Evolutionary conservation across 2,329 filamentous ascomycete genomes (phyloP).

Genomic region (Blumeria hordei): DNA sequence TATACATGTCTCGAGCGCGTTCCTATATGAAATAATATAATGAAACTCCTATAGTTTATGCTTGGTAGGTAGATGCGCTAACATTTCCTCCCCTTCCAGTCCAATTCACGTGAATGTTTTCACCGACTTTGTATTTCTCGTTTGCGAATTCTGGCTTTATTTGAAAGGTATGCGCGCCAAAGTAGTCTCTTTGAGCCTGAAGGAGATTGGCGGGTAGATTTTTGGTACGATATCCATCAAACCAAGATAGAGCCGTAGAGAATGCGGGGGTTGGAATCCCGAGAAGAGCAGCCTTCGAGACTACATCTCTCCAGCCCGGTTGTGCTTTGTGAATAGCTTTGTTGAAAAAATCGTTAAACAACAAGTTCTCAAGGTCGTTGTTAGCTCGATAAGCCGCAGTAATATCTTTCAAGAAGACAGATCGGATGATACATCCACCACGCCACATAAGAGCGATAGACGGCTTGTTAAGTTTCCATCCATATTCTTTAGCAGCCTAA

Average conservation of each 20-base stretch:
- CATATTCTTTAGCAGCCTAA: constrained; percentile 81
- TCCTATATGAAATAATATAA: background rate
- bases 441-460: constrained; percentile 99
- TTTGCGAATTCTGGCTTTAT: constrained; percentile 61
- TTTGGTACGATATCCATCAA: constrained; percentile 94
- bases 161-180: constrained; percentile 78
- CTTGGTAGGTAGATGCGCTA: constrained; percentile 91
- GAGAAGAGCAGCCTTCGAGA: constrained; percentile 76
- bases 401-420: constrained; percentile 99
- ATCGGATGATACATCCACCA: constrained; percentile 98
- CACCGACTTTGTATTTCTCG: constrained; percentile 58
- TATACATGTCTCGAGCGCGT: background rate
- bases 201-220: constrained; percentile 94
- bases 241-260: constrained; percentile 93
- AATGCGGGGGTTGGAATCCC: constrained; percentile 93
- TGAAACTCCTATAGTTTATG: constrained; percentile 27
- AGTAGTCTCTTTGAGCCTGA: constrained; percentile 98
- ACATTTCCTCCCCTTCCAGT: constrained; percentile 94
- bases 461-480: constrained; percentile 99
- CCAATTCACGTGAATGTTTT: constrained; percentile 99
- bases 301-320: constrained; percentile 72
- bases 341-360: constrained; percentile 99
- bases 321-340: constrained; percentile 95
- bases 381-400: constrained; percentile 87
- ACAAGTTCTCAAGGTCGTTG: constrained; percentile 87